A percentile compares a stretch with the other conserved stretches of the same genome.
Conservation (phyloP, 1,284 basidiomycete genomes). For the Papiliotrema fonsecae region DNA sequence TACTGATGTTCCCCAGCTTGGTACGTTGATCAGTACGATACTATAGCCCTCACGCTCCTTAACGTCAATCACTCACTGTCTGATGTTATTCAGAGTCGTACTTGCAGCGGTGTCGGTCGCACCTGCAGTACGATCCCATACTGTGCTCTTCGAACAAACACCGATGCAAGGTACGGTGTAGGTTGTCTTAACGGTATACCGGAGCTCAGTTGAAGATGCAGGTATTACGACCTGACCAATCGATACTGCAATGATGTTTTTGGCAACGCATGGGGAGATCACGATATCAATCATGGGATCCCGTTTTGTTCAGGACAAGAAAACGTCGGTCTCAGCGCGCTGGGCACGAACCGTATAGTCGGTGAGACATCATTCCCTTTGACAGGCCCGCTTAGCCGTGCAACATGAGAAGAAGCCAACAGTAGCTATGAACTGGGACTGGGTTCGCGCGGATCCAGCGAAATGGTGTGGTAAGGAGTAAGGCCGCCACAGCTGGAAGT, state of each 20-base stretch:
- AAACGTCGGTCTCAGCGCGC: conserved; percentile 3
- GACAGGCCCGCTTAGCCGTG: background rate
- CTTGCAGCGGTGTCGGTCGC: too few relatives aligned
- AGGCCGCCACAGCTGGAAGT: conserved; percentile 1
- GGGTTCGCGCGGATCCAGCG: conserved; percentile 11
- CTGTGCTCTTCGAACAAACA: background rate
- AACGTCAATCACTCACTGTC: too few relatives aligned
- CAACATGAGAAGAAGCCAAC: background rate
- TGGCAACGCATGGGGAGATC: background rate
- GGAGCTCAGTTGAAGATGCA: background rate
- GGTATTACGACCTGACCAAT: conserved; percentile 2
- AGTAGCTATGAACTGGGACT: conserved; percentile 16
- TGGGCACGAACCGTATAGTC: conserved; percentile 17
- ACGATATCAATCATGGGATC: background rate
- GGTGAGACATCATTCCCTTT: conserved; percentile 8
- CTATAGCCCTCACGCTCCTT: too few relatives aligned
- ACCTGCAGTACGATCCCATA: too few relatives aligned
- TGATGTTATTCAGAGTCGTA: too few relatives aligned
- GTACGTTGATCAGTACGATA: too few relatives aligned
- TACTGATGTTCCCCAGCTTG: too few relatives aligned
- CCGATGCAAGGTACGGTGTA: background rate
- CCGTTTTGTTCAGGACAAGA: background rate
- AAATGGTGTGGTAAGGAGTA: conserved; percentile 23
- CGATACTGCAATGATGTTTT: background rate
- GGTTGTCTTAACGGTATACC: background rate